Conservation (phyloP, 2,329 filamentous ascomycete species). For the Mycocentrospora acerina region DNA sequence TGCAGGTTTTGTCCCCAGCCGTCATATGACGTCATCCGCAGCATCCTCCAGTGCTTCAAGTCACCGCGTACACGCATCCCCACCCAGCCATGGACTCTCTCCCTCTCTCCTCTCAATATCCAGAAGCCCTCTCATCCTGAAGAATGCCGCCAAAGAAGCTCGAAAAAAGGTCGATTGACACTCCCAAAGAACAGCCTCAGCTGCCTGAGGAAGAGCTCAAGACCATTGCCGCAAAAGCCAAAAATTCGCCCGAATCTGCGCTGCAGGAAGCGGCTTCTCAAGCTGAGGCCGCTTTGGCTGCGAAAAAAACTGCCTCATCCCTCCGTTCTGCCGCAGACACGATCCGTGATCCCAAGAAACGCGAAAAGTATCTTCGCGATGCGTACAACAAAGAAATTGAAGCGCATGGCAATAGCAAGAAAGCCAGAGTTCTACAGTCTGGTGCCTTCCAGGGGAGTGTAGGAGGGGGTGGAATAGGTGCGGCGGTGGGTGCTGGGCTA, state of each 20-base stretch:
- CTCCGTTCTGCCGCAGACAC: slow-evolving; percentile 26
- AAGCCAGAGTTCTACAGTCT: slow-evolving; percentile 34
- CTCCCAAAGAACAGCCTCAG: slow-evolving; percentile 6
- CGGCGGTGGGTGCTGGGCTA: slow-evolving; percentile 44
- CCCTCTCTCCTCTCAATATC: too few relatives aligned
- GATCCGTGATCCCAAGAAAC: slow-evolving; percentile 35
- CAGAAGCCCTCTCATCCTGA: too few relatives aligned
- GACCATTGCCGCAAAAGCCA: slow-evolving; percentile 19
- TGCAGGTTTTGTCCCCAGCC: too few relatives aligned
- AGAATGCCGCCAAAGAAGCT: slow-evolving; percentile 17
- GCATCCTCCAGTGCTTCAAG: too few relatives aligned
- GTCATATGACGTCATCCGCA: too few relatives aligned
- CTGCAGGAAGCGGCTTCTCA: slow-evolving; percentile 32
- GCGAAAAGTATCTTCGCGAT: slow-evolving; percentile 37
- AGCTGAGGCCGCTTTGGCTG: slow-evolving; percentile 31
- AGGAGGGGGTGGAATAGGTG: slow-evolving; percentile 47
- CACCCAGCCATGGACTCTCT: too few relatives aligned
- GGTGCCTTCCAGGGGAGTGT: slow-evolving; percentile 45
- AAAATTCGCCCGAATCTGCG: slow-evolving; percentile 21
- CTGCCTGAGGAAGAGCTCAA: slow-evolving; percentile 19
- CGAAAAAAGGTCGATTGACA: neutral
- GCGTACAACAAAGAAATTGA: slow-evolving; percentile 38
- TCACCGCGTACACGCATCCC: too few relatives aligned
- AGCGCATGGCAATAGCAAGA: slow-evolving; percentile 37
- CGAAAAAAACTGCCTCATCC: slow-evolving; percentile 30